These are phyloP conservation scores for Galeopsis tetrahit DNA, from an alignment of 257 asterid genomes.

Conservation along the genomic window DNA sequence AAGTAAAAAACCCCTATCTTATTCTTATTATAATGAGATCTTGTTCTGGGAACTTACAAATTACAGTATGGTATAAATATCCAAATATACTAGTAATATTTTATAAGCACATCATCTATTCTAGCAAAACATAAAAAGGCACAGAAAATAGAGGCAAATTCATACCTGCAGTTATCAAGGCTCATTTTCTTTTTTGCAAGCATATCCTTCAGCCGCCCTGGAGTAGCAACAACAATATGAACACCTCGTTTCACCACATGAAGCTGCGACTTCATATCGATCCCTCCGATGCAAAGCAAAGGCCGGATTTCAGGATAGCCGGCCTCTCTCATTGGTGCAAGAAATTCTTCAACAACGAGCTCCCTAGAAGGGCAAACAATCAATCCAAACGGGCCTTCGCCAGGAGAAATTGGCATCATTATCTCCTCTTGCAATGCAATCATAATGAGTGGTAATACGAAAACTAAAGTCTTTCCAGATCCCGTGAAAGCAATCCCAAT, in stretches of 20 bases:
- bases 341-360: constrained; percentile 80
- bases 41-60: too few species aligned
- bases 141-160: not conserved
- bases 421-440: constrained; percentile 82
- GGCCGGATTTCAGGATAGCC: constrained; percentile 85
- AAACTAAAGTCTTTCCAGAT: constrained; percentile 87
- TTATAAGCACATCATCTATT: too few species aligned
- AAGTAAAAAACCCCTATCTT: too few species aligned
- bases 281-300: constrained; percentile 89
- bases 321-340: constrained; percentile 64
- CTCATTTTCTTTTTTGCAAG: constrained; percentile 89
- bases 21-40: too few species aligned
- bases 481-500: constrained; percentile 94
- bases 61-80: too few species aligned
- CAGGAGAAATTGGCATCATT: constrained; percentile 82
- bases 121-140: not conserved
- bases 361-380: constrained; percentile 88
- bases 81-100: too few species aligned
- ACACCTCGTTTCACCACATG: constrained; percentile 83
- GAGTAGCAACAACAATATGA: constrained; percentile 93
- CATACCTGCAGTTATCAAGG: constrained; percentile 75
- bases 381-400: constrained; percentile 91
- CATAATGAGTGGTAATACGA: constrained; percentile 85
- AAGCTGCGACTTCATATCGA: constrained; percentile 86
- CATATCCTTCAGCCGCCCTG: constrained; percentile 88